Base-by-base conservation (phyloP, 305 asterid species). In the Fraxinus velutina region DNA sequence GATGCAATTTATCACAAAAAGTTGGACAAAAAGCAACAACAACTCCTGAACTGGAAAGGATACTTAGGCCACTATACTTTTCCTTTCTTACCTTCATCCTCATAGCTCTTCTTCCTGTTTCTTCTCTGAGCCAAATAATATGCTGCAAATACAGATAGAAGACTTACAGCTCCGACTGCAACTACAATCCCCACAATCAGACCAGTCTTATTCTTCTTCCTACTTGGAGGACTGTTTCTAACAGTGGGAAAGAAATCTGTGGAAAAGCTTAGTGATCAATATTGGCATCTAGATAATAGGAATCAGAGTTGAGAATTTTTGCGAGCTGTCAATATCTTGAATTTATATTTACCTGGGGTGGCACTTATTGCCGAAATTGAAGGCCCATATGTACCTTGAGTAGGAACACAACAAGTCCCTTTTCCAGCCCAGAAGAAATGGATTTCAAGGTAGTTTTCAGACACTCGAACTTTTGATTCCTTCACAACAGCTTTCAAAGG, bases 381-480 rank as follows among this genome's bases (percentile, higher is more conserved):
- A 81, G 97, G 95, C 80, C 97, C 97, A 75, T 88, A 92, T 72
- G 82, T 81, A 71, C 92, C 91, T 80, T 83, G 94, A 34, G 0
- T 4, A 84, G 97, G 97, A 37, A 91, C 93, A 87, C 95, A 92
- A 80, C 97, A 93, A 76, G 97, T 92, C 83, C 97, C 97, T 85
- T 89, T 93, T 42, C 97, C 97, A 72, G 91, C 94, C 97, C 97
- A 93, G 81, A 91, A 90, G 32, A 93, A 89, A 85, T 93, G 97
- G 68, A 93, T 85, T 81, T 93, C 97, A 36, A 93, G 89, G 81
- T 88, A 85, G 83, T 91, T 93, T 78, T 90, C 90, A 44, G 89
- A 82, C 77, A 93, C 97, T 5, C 37, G 84, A 10, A 79, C 93
- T 0, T 47, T 79, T 42, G 77, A 90, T 76, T 77, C 64, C 87